Conservation (phyloP, 768 basidiomycete species). For the Kwoniella newhampshirensis region DNA sequence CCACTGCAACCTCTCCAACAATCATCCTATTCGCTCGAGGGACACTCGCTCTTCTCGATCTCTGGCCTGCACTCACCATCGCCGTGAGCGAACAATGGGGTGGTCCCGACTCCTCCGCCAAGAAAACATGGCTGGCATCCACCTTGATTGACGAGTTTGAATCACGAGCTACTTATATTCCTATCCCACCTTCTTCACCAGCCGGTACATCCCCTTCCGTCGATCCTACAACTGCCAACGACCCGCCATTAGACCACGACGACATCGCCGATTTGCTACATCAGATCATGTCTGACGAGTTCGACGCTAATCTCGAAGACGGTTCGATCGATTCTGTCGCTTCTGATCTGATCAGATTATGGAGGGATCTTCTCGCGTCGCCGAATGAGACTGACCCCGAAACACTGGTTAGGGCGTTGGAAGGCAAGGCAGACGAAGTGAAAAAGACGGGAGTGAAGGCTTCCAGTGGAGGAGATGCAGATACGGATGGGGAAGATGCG, state of each 20-base stretch:
- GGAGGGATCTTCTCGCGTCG: slow-evolving; percentile 43
- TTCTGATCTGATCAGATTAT: slow-evolving; percentile 57
- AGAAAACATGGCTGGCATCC: slow-evolving; percentile 81
- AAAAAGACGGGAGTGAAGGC: slow-evolving; percentile 32
- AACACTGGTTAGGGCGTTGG: slow-evolving; percentile 63
- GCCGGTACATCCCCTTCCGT: slow-evolving; percentile 11
- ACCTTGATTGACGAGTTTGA: slow-evolving; percentile 53
- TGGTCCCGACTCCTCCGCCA: slow-evolving; percentile 67
- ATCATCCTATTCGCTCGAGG: slow-evolving; percentile 75
- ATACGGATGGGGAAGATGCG: slow-evolving; percentile 21
- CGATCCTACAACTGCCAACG: slow-evolving; percentile 29
- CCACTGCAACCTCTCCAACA: slow-evolving; percentile 21
- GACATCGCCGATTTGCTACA: slow-evolving; percentile 79
- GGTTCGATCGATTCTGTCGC: slow-evolving; percentile 75
- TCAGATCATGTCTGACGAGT: slow-evolving; percentile 84
- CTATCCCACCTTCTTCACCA: slow-evolving; percentile 2
- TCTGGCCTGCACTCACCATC: slow-evolving; percentile 83
- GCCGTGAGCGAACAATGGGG: slow-evolving; percentile 87
- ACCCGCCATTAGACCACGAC: slow-evolving; percentile 61
- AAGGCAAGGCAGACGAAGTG: slow-evolving; percentile 55
- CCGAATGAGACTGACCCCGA: slow-evolving; percentile 52
- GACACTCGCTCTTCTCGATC: slow-evolving; percentile 72
- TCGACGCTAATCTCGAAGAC: slow-evolving; percentile 79
- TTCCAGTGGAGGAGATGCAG: slow-evolving; percentile 24
- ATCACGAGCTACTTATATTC: slow-evolving; percentile 67